Evolutionary conservation across 164 flowering plant species (phyloP).

Genomic region (Houttuynia cordata): DNA sequence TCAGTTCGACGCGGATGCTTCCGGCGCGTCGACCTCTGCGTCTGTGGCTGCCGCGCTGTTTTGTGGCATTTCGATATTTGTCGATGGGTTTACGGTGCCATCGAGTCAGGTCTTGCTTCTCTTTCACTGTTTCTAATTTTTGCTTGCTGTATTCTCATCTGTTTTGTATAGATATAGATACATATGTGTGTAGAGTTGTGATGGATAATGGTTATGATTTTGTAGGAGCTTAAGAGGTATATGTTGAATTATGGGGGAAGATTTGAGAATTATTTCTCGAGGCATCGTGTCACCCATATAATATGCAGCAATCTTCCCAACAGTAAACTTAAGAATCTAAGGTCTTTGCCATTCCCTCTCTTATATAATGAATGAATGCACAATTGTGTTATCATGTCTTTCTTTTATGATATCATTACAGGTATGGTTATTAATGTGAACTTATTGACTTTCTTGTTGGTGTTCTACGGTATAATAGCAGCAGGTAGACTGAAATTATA

Average conservation of each 20-base stretch:
- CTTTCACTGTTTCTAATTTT: no score
- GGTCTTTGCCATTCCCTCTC: slow-evolving; percentile 25
- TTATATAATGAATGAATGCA: not conserved
- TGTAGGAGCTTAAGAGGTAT: slow-evolving; percentile 62
- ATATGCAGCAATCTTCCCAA: slow-evolving; percentile 94
- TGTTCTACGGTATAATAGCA: no score
- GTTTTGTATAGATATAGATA: not conserved
- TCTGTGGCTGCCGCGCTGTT: slow-evolving; percentile 32
- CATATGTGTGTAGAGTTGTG: not conserved
- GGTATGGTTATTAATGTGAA: no score
- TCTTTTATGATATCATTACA: no score
- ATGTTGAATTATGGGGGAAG: slow-evolving; percentile 88
- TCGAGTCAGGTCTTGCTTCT: slow-evolving; percentile 57
- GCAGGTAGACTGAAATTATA: no score
- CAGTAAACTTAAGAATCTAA: slow-evolving; percentile 77
- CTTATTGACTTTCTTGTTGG: no score
- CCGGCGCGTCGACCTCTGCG: slow-evolving; percentile 23
- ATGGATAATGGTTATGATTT: not conserved
- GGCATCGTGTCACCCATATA: slow-evolving; percentile 77
- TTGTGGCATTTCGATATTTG: slow-evolving; percentile 76
- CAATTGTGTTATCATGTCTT: not conserved
- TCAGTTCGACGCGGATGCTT: slow-evolving; percentile 73
- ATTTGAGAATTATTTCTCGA: slow-evolving; percentile 86
- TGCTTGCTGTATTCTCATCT: not conserved
- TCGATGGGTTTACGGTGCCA: slow-evolving; percentile 87